Base-by-base conservation (phyloP, 352 stramenopile species). In the Aphanomyces stellatus region DNA sequence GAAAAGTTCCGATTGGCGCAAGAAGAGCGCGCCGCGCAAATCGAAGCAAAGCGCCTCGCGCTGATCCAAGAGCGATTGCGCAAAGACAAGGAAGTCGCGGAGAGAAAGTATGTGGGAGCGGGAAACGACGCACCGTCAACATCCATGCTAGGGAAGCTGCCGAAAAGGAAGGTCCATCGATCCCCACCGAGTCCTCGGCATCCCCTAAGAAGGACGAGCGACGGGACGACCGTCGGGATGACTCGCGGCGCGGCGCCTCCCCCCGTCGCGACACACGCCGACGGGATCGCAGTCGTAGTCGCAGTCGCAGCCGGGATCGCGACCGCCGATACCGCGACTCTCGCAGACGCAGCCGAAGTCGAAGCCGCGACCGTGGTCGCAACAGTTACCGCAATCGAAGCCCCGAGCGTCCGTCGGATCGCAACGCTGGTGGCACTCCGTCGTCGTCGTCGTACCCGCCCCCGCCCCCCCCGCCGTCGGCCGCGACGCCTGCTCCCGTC, bases 1-100 rank as follows among this genome's bases (percentile, higher is more conserved):
- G 76, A 77, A 41, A 82, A 80, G 22, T 80, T 82, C 27, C 74
- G 74, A 4, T 24, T 76, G 40, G 70, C 74, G n/a, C 72, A 82
- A 69, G 66, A 79, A 31, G 67, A 80, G 41, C 76, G 76, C 2
- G 72, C 79, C 19, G 72, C 71, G 49, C 71, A 79, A 28, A 34
- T 72, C 17, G 72, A 80, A 37, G 62, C 72, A 2, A 75, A 76
- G 60, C 72, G 72, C 1, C 60, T 64, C 2, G 69, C 76, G 22
- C 66, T 72, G 22, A 59, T 75, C n/a, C 69, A 71, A 8, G 71
- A 81, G 30, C 62, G 61, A 4, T 27, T 79, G 22, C 73, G 67
- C 8, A 43, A 35, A 28, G 71, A 78, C 27, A 60, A 75, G 25
- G 57, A 72, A 37, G 67, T 76, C 27, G 72, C 75, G 49, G 71